Base-by-base conservation (phyloP, 2,329 filamentous ascomycete species). In the Penicillium brevicompactum region DNA sequence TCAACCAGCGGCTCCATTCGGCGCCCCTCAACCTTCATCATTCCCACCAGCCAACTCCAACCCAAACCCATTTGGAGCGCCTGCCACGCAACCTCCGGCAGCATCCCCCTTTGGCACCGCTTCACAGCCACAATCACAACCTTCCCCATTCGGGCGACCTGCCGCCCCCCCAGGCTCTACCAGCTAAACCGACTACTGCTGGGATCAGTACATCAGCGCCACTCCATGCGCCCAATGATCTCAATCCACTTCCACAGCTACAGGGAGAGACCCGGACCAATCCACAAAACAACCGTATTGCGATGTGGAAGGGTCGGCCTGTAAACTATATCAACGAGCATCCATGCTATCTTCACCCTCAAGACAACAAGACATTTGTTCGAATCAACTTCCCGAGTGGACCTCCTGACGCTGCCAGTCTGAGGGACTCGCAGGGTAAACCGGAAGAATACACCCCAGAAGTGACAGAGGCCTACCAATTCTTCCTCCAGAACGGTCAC, bases 311-410 rank as follows among this genome's bases (percentile, higher is more conserved):
- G 62, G 84, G 84, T 16, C 83, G 83, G 59, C 79, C 78, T 0
- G 86, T 91, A 0, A 71, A 76, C 1, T 90, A 90, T 70, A 79
- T 83, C 61, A 72, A 78, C 30, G 69, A 73, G 18, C 68, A 74
- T 6, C 82, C 86, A 0, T 78, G 76, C 61, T 81, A 78, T 57
- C 66, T 84, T 77, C 49, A 77, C 78, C 61, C 79, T 60, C 58
- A 82, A 37, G 82, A 76, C 53, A 70, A 86, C 62, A 82, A 84
- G 32, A 80, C 74, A 0, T 84, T 82, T 76, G 79, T 82, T 48
- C 85, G 83, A 61, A 87, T 93, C 46, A 90, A 88, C 82, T 92
- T 90, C 68, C 88, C 89, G 0, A 77, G 87, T 44, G 91, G 90
- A 0, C 81, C 87, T 21, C 89, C 88, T 1, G 71, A 70, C 21